Conservation (phyloP, 768 basidiomycete species). For the Rhodocollybia butyracea region DNA sequence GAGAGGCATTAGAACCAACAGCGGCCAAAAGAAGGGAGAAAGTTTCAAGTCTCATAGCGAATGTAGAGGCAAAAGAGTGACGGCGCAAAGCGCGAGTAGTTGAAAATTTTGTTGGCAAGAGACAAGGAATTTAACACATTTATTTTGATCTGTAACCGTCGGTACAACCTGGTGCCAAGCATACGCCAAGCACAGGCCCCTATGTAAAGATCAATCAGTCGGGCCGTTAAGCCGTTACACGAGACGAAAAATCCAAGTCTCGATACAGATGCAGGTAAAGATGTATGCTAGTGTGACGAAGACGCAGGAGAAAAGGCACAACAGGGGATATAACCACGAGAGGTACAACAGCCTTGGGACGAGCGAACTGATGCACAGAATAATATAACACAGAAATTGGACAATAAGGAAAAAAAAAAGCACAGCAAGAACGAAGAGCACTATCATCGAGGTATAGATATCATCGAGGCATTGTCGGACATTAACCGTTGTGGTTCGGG, state of each 20-base stretch:
- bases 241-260: not conserved
- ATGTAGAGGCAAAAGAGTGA: conserved; percentile 18
- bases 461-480: conserved; percentile 43
- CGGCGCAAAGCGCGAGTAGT: conserved; percentile 11
- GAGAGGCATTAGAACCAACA: conserved; percentile 31
- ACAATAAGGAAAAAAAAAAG: not conserved
- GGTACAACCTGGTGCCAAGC: no score
- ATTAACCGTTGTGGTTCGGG: conserved; percentile 31
- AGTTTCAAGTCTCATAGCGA: conserved; percentile 42
- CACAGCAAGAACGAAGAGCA: conserved; percentile 14
- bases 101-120: conserved; percentile 17
- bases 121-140: conserved; percentile 11
- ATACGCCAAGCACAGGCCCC: not conserved
- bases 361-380: conserved; percentile 11
- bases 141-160: no score
- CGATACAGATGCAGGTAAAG: conserved; percentile 29
- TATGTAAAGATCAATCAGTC: no score
- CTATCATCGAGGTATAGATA: conserved; percentile 34
- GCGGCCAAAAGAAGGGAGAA: conserved; percentile 44
- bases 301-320: conserved; percentile 10
- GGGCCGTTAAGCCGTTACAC: no score
- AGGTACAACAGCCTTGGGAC: conserved; percentile 23
- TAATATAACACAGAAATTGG: conserved; percentile 1
- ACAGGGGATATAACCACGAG: conserved; percentile 11
- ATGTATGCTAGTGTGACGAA: conserved; percentile 25